Evolutionary conservation across 441 rosid genomes (phyloP).

Genomic region (Theobroma grandiflorum): DNA sequence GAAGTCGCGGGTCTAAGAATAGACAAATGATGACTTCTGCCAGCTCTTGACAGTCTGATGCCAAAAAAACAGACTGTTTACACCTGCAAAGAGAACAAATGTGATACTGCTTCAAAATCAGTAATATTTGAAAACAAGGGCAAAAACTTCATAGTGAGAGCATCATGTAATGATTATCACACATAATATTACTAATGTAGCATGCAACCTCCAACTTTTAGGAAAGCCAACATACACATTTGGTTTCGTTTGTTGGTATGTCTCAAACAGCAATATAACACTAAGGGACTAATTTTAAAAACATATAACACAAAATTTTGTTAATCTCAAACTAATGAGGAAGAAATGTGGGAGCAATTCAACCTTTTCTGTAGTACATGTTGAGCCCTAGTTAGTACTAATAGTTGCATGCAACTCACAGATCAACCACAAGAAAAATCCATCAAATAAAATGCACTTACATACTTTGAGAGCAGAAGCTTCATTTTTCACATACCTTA

Average conservation of each 20-base stretch:
- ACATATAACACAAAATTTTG: neutral
- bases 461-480: neutral
- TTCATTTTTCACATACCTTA: conserved; percentile 56
- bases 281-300: neutral
- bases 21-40: conserved; percentile 53
- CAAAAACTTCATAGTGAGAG: neutral
- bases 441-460: neutral
- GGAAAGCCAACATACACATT: neutral
- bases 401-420: conserved; percentile 23
- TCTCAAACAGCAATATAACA: conserved; percentile 11
- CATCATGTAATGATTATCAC: neutral
- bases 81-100: conserved; percentile 51
- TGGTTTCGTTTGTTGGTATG: neutral
- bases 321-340: neutral
- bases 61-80: conserved; percentile 46
- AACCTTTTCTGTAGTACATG: neutral
- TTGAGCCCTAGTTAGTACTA: neutral
- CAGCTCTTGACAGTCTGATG: conserved; percentile 69
- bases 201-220: neutral
- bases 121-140: conserved; percentile 9
- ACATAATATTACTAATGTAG: neutral
- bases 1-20: conserved; percentile 70
- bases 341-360: conserved; percentile 8
- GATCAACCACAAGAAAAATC: conserved; percentile 5
- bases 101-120: conserved; percentile 26